Evolutionary conservation across 2,329 filamentous ascomycete genomes (phyloP).

Genomic region (Xylariaceae sp.): DNA sequence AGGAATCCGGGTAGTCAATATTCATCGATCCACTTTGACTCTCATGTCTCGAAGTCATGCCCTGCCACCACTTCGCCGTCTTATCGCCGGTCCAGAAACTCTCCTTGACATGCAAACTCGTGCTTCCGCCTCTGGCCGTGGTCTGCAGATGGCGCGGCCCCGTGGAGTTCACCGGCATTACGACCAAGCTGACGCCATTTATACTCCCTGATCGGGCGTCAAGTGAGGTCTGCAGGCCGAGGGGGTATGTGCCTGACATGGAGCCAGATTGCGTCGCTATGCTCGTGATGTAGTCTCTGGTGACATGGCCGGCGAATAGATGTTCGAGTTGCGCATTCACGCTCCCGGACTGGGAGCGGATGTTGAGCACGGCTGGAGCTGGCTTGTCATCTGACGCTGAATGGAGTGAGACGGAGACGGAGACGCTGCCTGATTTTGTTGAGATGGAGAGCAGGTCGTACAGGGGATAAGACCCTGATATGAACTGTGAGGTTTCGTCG

Average conservation of each 20-base stretch:
- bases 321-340: background rate
- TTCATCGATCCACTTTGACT: conserved; percentile 1
- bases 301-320: background rate
- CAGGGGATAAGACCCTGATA: conserved; percentile 8
- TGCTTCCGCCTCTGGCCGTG: background rate
- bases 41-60: conserved; percentile 5
- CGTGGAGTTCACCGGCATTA: background rate
- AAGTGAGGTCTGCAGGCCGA: conserved; percentile 1
- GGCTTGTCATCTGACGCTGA: conserved; percentile 1
- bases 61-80: conserved; percentile 3
- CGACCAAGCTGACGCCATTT: background rate
- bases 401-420: conserved; percentile 2
- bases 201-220: conserved; percentile 1
- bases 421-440: conserved; percentile 5
- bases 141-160: background rate
- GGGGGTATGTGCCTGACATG: conserved; percentile 6
- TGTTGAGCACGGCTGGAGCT: background rate
- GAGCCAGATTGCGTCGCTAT: background rate
- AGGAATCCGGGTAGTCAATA: conserved; percentile 3
- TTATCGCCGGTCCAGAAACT: background rate
- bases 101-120: background rate
- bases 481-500: background rate
- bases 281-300: conserved; percentile 4
- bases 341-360: background rate
- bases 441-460: conserved; percentile 9